Evolutionary conservation across 2,329 filamentous ascomycete genomes (phyloP), one percentile per base, ranked within the genome.

Genomic region (Bipolaris oryzae): DNA sequence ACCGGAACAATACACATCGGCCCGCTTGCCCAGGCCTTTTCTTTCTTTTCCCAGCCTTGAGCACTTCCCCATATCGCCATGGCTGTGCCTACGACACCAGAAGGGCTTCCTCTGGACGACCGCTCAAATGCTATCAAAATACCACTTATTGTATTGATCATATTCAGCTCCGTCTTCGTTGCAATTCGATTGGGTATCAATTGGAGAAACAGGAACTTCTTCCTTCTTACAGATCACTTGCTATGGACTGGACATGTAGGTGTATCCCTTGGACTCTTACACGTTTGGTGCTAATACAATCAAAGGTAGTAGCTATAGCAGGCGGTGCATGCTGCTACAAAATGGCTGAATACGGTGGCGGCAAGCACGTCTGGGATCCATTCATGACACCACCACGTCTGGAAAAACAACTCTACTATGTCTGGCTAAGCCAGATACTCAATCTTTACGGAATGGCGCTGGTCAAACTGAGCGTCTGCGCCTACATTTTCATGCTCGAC

Each of bases 391-490:
- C 61, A 1, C 52, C 41, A n/a, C 64, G 63, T n/a, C 23, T 68
- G 43, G 50, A 60, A 16, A 56, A 53, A 3, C 68, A 67, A 35
- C 53, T 68, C 3, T 57, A 56, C 21, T 60, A 59, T 20, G 47
- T 71, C 3, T 71, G 68, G 68, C 23, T 67, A 7, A 60, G 61
- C 11, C 67, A 71, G 23, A 15, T 71, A 1, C 61, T 71, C 13
- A 71, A 69, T 11, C 53, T 71, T 0, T 69, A 69, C 10, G 66
- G 65, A 9, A 71, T 71, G 68, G 68, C 67, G 3, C 60, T 69
- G 50, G 59, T 71, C 20, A 71, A 69, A 31, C 51, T 69, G n/a
- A 69, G 67, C 49, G 67, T 71, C 5, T 69, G 67, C 38, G 61
- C 67, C 20, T 71, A 69, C 47, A 66, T 71, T 28, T 55, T 69